Evolutionary conservation across 768 basidiomycete species (phyloP), one percentile per base, ranked within the genome.

Genomic region (Suillus brevipes): DNA sequence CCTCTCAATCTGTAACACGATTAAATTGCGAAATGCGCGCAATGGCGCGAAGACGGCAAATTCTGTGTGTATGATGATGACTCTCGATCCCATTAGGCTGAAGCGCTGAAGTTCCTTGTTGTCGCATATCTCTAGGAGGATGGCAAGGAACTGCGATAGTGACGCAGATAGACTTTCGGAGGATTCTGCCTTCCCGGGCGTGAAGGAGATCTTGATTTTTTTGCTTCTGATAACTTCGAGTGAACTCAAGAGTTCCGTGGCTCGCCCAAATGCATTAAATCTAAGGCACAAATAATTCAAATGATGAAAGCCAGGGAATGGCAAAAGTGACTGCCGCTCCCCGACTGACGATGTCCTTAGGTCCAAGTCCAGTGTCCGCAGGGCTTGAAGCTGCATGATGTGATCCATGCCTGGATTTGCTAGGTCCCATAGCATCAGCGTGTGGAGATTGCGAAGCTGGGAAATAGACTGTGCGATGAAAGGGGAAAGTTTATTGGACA

Each of bases 1-100:
- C 70, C 3, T 72, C 72, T 4, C 71, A 25, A 12, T 56, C 61
- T 1, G 64, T 47, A 14, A 3, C n/a, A 23, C 3, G 5, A 7
- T 37, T 8, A 56, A 56, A 56, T 56, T 56, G n/a, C 4, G 34
- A 37, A 20, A 56, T 56, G 55, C n/a, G 2, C n/a, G 20, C 31
- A 55, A 55, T n/a, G 53, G 25, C 5, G 10, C 3, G 2, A 55
- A 55, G 25, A 20, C 20, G 18, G 10, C 53, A 1, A 4, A 12
- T 34, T 34, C 1, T 5, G 20, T 50, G 49, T 25, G 23, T 1
- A 4, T 45, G 18, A 2, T 43, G 40, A 42, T 16, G 18, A 43
- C 42, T 4, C 45, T n/a, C n/a, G 12, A 25, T 50, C 13, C 12
- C 2, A 12, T 2, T 0, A 55, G 53, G 31, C 31, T 36, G 20